These are phyloP conservation scores for Sporothrix phasma DNA, from an alignment of 2,329 filamentous ascomycete species.

Conservation along the genomic window DNA sequence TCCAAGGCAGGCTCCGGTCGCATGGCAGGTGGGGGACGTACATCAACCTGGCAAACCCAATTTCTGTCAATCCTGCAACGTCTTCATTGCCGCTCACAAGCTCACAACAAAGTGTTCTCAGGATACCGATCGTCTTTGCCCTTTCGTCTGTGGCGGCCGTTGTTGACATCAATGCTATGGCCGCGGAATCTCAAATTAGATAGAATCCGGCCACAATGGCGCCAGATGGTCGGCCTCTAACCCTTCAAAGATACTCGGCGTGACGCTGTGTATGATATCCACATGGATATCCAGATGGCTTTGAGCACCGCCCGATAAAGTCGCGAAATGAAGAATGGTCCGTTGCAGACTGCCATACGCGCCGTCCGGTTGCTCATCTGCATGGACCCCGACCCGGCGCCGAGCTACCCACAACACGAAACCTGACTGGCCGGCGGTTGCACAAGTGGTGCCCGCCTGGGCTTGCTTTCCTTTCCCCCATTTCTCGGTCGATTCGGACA, in stretches of 20 bases:
- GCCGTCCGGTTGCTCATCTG: not conserved
- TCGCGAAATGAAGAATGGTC: not conserved
- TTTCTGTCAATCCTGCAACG: not conserved
- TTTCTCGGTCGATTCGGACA: not conserved
- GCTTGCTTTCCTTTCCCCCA: not conserved
- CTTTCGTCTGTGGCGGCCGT: not conserved
- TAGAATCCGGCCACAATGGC: not conserved
- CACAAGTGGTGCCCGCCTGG: not conserved
- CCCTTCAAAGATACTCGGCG: not conserved
- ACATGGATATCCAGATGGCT: not conserved
- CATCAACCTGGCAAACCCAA: constrained; percentile 17
- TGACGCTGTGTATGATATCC: not conserved
- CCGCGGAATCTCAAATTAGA: not conserved
- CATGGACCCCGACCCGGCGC: constrained; percentile 10
- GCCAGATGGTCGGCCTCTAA: not conserved
- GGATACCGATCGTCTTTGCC: not conserved
- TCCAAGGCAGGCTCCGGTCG: constrained; percentile 27
- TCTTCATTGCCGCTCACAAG: constrained; percentile 2
- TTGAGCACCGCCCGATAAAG: not conserved
- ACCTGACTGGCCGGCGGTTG: constrained; percentile 15
- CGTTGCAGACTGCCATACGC: not conserved
- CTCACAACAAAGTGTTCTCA: not conserved
- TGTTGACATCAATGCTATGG: not conserved
- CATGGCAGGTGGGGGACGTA: constrained; percentile 30
- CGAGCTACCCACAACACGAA: constrained; percentile 1